phyloP scores from a whole-genome alignment of 2,329 filamentous ascomycete genomes.

The Colletotrichum scovillei region DNA sequence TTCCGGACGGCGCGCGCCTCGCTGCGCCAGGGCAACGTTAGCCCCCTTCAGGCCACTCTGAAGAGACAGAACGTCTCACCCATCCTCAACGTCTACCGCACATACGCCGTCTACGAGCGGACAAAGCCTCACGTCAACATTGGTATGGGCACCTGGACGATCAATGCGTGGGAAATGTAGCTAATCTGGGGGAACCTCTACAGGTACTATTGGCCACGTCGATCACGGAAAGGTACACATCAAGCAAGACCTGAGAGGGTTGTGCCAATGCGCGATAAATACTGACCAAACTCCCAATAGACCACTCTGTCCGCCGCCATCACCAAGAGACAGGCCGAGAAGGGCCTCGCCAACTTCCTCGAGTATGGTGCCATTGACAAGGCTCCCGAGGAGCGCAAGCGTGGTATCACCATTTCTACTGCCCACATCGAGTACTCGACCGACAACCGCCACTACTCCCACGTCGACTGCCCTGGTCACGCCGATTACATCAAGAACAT shows the following conservation, averaged over 20 bases:
- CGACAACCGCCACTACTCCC: slow-evolving; percentile 94
- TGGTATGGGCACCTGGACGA: slow-evolving; percentile 63
- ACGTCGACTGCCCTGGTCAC: slow-evolving; percentile 99
- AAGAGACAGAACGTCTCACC: slow-evolving; percentile 71
- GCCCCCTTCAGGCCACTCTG: slow-evolving; percentile 80
- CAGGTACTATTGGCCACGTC: slow-evolving; percentile 97
- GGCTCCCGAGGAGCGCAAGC: slow-evolving; percentile 98
- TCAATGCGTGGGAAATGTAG: slow-evolving; percentile 12
- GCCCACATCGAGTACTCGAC: slow-evolving; percentile 99
- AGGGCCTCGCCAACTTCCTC: slow-evolving; percentile 93
- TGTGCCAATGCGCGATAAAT: background rate
- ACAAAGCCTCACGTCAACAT: slow-evolving; percentile 99
- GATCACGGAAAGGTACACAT: slow-evolving; percentile 93
- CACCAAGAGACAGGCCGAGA: slow-evolving; percentile 96
- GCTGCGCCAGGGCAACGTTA: slow-evolving; percentile 75
- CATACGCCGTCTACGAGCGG: slow-evolving; percentile 82
- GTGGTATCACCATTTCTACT: slow-evolving; percentile 99
- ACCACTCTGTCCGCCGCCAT: slow-evolving; percentile 98
- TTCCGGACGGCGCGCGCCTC: slow-evolving; percentile 84
- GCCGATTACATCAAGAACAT: slow-evolving; percentile 99
- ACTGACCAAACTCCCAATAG: slow-evolving; percentile 60
- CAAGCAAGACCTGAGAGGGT: too few species aligned
- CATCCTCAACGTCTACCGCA: slow-evolving; percentile 73
- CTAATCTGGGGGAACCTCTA: slow-evolving; percentile 35
- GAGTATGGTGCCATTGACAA: slow-evolving; percentile 99